Conservation (phyloP, 148 eudicot species). For the Fagopyrum esculentum region DNA sequence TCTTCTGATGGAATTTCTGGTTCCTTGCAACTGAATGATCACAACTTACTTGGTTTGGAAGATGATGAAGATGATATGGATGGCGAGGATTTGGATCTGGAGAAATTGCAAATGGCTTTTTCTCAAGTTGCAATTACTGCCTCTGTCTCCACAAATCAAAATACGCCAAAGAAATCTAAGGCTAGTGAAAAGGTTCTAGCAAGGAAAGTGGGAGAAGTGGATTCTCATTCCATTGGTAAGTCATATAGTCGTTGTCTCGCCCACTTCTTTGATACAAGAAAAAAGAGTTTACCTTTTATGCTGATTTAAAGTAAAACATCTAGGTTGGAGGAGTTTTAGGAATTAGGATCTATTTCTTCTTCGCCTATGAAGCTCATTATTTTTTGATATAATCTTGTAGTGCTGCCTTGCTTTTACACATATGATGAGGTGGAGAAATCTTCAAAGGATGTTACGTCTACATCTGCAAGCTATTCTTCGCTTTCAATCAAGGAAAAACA, state of each 20-base stretch:
- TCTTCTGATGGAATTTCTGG: slow-evolving; percentile 27
- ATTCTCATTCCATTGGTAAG: slow-evolving; percentile 41
- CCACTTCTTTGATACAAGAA: neutral
- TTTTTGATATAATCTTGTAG: slow-evolving; percentile 34
- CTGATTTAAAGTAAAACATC: neutral
- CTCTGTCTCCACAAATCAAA: slow-evolving; percentile 33
- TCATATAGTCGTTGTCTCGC: neutral
- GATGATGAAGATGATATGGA: slow-evolving; percentile 35
- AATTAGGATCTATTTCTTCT: neutral
- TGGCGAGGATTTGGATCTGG: slow-evolving; percentile 47
- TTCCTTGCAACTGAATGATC: slow-evolving; percentile 9
- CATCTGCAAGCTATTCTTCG: slow-evolving; percentile 28
- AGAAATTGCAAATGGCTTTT: slow-evolving; percentile 63
- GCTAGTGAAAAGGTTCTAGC: slow-evolving; percentile 20
- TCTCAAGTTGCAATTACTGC: slow-evolving; percentile 55
- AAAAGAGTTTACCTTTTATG: neutral
- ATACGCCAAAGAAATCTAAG: slow-evolving; percentile 13
- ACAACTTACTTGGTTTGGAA: slow-evolving; percentile 28
- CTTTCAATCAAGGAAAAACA: slow-evolving; percentile 30
- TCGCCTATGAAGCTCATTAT: neutral
- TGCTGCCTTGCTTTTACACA: slow-evolving; percentile 76
- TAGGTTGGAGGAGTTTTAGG: neutral
- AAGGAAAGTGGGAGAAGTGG: slow-evolving; percentile 19
- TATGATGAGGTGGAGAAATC: slow-evolving; percentile 49
- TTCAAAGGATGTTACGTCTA: slow-evolving; percentile 28